phyloP scores from a whole-genome alignment of 2,329 filamentous ascomycete genomes.

The Beauveria australis region DNA sequence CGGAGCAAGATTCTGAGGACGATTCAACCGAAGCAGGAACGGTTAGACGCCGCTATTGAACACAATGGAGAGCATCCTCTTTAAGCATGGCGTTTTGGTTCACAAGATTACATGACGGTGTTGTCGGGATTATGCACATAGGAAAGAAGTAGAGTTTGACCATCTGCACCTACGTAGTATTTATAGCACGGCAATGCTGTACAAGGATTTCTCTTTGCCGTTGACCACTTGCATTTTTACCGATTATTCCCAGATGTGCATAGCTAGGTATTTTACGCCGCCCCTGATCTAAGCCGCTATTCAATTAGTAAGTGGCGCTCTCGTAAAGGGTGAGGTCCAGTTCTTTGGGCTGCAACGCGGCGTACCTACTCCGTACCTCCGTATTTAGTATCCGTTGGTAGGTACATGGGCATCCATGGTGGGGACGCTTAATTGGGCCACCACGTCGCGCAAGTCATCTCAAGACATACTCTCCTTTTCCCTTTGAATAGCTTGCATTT shows the following conservation, averaged over 20 bases:
- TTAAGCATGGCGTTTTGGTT: conserved; percentile 6
- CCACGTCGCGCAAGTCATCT: conserved; percentile 1
- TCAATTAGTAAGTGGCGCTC: background rate
- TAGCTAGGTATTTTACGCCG: too few species aligned
- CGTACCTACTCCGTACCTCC: too few species aligned
- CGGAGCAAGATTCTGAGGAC: conserved; percentile 14
- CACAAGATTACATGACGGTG: background rate
- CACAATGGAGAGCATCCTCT: background rate
- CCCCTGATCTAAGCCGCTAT: background rate
- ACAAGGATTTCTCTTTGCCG: background rate
- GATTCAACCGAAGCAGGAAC: conserved; percentile 17
- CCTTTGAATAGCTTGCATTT: background rate
- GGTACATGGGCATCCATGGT: background rate
- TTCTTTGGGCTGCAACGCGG: background rate
- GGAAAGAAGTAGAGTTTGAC: conserved; percentile 1
- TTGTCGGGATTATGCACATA: background rate
- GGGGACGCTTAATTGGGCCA: background rate
- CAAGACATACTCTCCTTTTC: background rate
- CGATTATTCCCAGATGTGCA: background rate
- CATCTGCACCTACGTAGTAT: background rate
- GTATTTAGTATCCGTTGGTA: background rate
- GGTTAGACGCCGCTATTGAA: conserved; percentile 6
- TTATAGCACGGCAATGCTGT: background rate
- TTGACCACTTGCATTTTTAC: background rate
- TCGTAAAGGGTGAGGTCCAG: background rate